Conservation (phyloP, 306 rosid species). For the Prunus padus region DNA sequence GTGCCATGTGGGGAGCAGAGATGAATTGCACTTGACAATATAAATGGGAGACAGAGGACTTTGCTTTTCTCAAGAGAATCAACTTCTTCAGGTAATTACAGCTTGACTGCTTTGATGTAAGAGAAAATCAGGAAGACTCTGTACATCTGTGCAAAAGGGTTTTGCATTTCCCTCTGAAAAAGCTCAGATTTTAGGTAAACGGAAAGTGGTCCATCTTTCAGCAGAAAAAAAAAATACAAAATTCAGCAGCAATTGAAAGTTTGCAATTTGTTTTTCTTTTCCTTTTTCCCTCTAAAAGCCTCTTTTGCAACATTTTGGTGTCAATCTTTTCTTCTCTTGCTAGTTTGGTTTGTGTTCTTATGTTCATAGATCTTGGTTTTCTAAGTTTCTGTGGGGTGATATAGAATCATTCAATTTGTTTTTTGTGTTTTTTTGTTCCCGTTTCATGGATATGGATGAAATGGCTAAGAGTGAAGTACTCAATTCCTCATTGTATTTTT, state of each 20-base stretch:
- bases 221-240: too few species aligned
- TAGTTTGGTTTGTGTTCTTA: not conserved
- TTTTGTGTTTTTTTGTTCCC: not conserved
- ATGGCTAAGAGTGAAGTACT: slow-evolving; percentile 22
- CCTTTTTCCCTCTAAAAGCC: slow-evolving; percentile 20
- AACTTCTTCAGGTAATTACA: slow-evolving; percentile 16
- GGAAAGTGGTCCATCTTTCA: slow-evolving; percentile 9
- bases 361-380: not conserved
- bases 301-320: not conserved
- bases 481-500: slow-evolving; percentile 23
- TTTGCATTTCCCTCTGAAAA: not conserved
- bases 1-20: slow-evolving; percentile 39
- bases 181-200: slow-evolving; percentile 15
- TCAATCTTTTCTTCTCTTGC: not conserved
- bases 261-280: slow-evolving; percentile 7
- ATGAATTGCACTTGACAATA: slow-evolving; percentile 41
- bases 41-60: slow-evolving; percentile 30
- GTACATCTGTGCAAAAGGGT: not conserved
- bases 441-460: slow-evolving; percentile 39
- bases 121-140: slow-evolving; percentile 23
- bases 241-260: not conserved
- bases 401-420: not conserved
- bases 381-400: not conserved
- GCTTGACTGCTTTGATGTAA: slow-evolving; percentile 22
- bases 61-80: slow-evolving; percentile 45